Conservation (phyloP, 2,329 filamentous ascomycete genomes). For the Epicoccum nigrum region DNA sequence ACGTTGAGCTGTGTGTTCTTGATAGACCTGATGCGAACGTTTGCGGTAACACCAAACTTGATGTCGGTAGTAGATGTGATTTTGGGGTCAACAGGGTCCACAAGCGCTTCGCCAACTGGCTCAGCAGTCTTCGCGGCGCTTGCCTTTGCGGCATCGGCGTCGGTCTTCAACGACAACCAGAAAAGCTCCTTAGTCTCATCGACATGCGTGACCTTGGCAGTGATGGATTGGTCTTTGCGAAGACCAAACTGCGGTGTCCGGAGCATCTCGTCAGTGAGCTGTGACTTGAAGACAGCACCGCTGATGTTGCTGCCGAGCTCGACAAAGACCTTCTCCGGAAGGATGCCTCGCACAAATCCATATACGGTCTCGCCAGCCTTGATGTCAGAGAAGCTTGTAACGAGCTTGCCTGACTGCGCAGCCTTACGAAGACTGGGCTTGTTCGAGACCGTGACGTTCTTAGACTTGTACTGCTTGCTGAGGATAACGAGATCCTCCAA, state of each 20-base stretch:
- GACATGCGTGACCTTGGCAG: constrained; percentile 73
- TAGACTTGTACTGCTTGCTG: constrained; percentile 80
- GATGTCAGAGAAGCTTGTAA: constrained; percentile 74
- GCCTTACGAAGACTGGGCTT: constrained; percentile 84
- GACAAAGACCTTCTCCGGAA: constrained; percentile 81
- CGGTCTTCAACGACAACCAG: constrained; percentile 64
- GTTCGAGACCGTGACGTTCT: constrained; percentile 76
- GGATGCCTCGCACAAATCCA: constrained; percentile 87
- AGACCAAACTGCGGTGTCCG: constrained; percentile 77
- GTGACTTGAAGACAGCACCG: constrained; percentile 79
- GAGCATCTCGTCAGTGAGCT: constrained; percentile 73
- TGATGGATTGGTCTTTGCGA: constrained; percentile 75
- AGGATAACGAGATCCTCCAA: constrained; percentile 82
- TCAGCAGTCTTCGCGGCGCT: constrained; percentile 30
- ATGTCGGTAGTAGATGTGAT: constrained; percentile 74
- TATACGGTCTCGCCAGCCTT: constrained; percentile 70
- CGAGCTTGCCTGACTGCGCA: constrained; percentile 71
- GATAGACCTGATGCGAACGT: constrained; percentile 79
- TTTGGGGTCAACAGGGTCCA: constrained; percentile 69
- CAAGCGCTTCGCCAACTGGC: constrained; percentile 48
- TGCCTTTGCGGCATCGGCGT: constrained; percentile 50
- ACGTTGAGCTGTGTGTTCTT: constrained; percentile 95
- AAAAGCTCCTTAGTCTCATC: constrained; percentile 75
- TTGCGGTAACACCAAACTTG: constrained; percentile 72
- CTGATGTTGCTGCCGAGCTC: constrained; percentile 80